Evolutionary conservation across 108 stramenopile species (phyloP).

Genomic region (Mayamaea pseudoterrestris): DNA sequence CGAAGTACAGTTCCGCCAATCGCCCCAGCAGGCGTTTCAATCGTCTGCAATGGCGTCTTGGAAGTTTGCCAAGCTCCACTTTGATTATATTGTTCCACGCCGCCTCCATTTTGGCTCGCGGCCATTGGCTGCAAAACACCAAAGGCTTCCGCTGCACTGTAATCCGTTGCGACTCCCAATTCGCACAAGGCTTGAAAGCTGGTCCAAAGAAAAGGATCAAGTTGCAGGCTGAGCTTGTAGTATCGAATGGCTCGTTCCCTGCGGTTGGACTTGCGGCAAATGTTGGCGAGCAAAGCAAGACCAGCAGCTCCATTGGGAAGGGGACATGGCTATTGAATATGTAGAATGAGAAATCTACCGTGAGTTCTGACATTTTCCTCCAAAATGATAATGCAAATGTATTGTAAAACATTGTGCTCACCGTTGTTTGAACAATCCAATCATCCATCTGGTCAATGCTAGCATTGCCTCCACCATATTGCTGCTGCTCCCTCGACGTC

Average conservation of each 20-base stretch:
- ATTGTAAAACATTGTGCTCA: not conserved
- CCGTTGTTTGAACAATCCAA: constrained; percentile 39
- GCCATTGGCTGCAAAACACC: constrained; percentile 25
- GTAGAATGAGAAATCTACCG: not conserved
- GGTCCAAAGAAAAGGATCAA: constrained; percentile 82
- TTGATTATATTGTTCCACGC: too few relatives aligned
- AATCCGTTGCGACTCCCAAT: constrained; percentile 56
- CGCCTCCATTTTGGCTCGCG: not conserved
- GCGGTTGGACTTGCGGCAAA: constrained; percentile 67
- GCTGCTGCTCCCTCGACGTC: constrained; percentile 11
- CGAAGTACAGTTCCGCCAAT: not conserved
- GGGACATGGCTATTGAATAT: constrained; percentile 44
- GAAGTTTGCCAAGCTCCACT: constrained; percentile 15
- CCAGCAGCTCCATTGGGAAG: constrained; percentile 88
- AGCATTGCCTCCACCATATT: constrained; percentile 5
- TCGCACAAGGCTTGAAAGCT: constrained; percentile 74
- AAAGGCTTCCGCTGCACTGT: constrained; percentile 55
- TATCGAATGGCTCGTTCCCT: constrained; percentile 61
- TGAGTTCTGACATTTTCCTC: not conserved
- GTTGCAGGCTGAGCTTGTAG: constrained; percentile 45
- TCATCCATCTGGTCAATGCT: constrained; percentile 24
- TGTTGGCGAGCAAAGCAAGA: constrained; percentile 62
- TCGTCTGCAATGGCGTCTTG: constrained; percentile 17
- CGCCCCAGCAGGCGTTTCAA: not conserved
- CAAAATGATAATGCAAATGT: not conserved